Evolutionary conservation across 257 asterid species (phyloP).

Genomic region (Craterostigma plantagineum): DNA sequence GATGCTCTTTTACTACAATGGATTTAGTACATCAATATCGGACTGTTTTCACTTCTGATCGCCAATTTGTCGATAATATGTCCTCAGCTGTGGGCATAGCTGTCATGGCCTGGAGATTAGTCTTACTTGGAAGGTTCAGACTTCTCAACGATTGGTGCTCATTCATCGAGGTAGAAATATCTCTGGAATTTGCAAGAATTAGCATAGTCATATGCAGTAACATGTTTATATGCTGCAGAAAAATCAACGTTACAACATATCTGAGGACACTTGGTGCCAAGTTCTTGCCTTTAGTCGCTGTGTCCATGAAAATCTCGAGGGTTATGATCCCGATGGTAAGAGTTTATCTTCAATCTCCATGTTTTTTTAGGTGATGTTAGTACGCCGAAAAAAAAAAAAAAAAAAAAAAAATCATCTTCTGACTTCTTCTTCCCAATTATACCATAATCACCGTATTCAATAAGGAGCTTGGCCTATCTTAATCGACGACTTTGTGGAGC

Average conservation of each 20-base stretch:
- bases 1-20: too few species aligned
- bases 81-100: conserved; percentile 77
- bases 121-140: conserved; percentile 82
- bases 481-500: conserved; percentile 85
- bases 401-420: background rate
- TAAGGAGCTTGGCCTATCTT: conserved; percentile 98
- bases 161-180: conserved; percentile 63
- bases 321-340: conserved; percentile 91
- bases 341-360: conserved; percentile 1
- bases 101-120: conserved; percentile 75
- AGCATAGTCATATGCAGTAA: background rate
- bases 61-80: too few species aligned
- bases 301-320: conserved; percentile 90
- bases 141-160: conserved; percentile 78
- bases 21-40: too few species aligned
- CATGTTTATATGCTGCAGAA: conserved; percentile 20
- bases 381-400: too few species aligned
- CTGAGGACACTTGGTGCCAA: conserved; percentile 95
- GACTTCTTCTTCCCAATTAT: background rate
- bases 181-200: background rate
- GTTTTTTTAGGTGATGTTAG: too few species aligned
- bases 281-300: conserved; percentile 81
- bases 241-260: conserved; percentile 80
- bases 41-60: too few species aligned
- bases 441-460: conserved; percentile 4